A percentile compares a stretch with the other conserved stretches of the same genome.
These are phyloP conservation scores for Ceratobasidium theobromae DNA, from an alignment of 1,284 basidiomycete genomes.

Conservation along the genomic window DNA sequence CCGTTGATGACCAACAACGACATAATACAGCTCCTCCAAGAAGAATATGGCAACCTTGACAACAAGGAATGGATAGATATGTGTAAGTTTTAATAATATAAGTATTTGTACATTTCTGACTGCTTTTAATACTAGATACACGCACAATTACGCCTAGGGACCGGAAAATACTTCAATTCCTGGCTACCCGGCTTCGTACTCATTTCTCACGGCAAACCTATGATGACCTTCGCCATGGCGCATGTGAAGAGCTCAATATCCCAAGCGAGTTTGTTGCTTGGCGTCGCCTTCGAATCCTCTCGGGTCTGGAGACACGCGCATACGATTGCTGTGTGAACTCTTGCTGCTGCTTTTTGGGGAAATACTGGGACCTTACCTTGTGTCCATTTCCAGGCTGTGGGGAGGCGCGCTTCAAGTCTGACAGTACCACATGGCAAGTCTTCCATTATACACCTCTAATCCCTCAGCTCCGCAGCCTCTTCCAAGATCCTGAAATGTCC, in stretches of 20 bases:
- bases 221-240: background rate
- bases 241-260: conserved; percentile 1
- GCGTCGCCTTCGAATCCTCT: conserved; percentile 7
- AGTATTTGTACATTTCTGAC: background rate
- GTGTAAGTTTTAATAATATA: background rate
- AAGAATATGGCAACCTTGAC: background rate
- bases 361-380: background rate
- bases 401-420: background rate
- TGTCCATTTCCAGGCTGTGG: conserved; percentile 8
- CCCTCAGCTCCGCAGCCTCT: background rate
- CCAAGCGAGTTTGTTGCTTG: conserved; percentile 27
- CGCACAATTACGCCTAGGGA: background rate
- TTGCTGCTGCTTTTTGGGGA: conserved; percentile 17
- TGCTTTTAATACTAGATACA: background rate
- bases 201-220: conserved; percentile 8
- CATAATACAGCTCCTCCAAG: background rate
- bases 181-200: background rate
- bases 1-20: background rate
- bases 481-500: background rate
- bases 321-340: conserved; percentile 27
- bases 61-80: conserved; percentile 16
- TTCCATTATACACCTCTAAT: conserved; percentile 13
- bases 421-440: background rate
- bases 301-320: background rate
- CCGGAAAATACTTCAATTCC: background rate